Percentiles rank a stretch among this genome's conserved stretches.
phyloP scores from a whole-genome alignment of 2,329 filamentous ascomycete species.

The Conoideocrella luteorostrata region DNA sequence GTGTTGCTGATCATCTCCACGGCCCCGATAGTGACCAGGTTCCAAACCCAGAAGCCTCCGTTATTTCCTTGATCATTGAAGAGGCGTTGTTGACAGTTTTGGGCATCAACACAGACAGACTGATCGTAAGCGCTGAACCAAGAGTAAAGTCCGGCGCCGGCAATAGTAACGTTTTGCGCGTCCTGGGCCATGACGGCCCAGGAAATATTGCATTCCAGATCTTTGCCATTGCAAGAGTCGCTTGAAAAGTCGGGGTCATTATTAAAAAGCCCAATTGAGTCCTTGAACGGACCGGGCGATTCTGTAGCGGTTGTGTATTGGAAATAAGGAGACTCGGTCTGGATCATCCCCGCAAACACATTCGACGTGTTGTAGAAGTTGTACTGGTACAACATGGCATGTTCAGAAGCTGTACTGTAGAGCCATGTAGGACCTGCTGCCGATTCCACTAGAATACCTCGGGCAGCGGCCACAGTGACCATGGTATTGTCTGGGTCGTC shows the following conservation, averaged over 20 bases:
- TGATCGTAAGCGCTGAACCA: constrained; percentile 15
- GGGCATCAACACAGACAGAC: constrained; percentile 2
- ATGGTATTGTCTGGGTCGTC: constrained; percentile 54
- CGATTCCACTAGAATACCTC: constrained; percentile 29
- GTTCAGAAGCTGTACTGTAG: constrained; percentile 43
- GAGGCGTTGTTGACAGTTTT: constrained; percentile 18
- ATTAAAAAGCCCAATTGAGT: constrained; percentile 3
- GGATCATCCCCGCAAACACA: constrained; percentile 54
- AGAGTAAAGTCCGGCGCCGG: constrained; percentile 19
- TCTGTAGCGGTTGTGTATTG: constrained; percentile 24
- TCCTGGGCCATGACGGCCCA: constrained; percentile 16
- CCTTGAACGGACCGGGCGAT: constrained; percentile 14
- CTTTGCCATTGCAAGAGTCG: constrained; percentile 8
- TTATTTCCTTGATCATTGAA: constrained; percentile 12
- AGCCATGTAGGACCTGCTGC: constrained; percentile 25
- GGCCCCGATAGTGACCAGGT: constrained; percentile 23
- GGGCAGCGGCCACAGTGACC: constrained; percentile 25
- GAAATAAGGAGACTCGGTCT: constrained; percentile 63
- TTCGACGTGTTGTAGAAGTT: constrained; percentile 39
- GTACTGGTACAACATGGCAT: constrained; percentile 46
- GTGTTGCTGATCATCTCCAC: constrained; percentile 15
- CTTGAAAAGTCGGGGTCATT: constrained; percentile 11
- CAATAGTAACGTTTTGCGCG: constrained; percentile 16
- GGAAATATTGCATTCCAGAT: constrained; percentile 13
- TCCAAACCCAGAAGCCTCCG: constrained; percentile 14